Base-by-base conservation (phyloP, 495 filamentous ascomycete species). In the Penicillium odoratum region DNA sequence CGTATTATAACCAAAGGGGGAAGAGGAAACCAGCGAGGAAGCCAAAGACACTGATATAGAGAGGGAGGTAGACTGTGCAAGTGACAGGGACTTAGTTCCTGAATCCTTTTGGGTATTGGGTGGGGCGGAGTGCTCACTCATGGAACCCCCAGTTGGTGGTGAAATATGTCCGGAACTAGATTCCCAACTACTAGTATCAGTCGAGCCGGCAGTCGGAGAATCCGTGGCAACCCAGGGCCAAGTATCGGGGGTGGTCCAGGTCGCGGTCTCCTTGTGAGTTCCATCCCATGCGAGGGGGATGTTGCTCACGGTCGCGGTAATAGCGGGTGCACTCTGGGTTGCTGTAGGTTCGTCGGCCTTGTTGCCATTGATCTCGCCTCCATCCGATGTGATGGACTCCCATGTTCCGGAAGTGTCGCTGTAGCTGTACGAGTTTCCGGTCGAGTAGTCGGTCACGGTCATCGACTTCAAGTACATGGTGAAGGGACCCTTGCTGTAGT, bases 371-470 rank as follows among this genome's bases (percentile, higher is more conserved):
- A 93, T 65, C 55, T 80, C 82, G 48, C 90, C 92, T 48, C 85
- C 88, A n/a, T 84, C 75, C 13, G 93, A 82, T 57, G 81, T 78
- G 73, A 98, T 97, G 57, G 86, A 90, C 58, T 86, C 61, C 88
- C 89, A 96, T 25, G 80, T 82, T 38, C 94, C 94, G 30, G 81
- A 85, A 33, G 76, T 81, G 69, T 92, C 90, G 48, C 81, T 77
- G 69, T 97, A 98, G 18, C 71, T 77, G 76, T 98, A 98, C 45
- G 84, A 77, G 1, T 81, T 85, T 33, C 93, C 94, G 10, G 91
- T 95, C 25, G 91, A 96, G 76, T 97, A 97, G 74, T 98, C 94
- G 43, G 85, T 85, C 48, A 93, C 83, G 44, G 82, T 82, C 52
- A 96, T 76, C 29, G 79, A 85, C 71, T 90, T 86, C 61, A 97